Base-by-base conservation (phyloP, 2,329 filamentous ascomycete species). In the Paecilomyces dactylethromorphus region DNA sequence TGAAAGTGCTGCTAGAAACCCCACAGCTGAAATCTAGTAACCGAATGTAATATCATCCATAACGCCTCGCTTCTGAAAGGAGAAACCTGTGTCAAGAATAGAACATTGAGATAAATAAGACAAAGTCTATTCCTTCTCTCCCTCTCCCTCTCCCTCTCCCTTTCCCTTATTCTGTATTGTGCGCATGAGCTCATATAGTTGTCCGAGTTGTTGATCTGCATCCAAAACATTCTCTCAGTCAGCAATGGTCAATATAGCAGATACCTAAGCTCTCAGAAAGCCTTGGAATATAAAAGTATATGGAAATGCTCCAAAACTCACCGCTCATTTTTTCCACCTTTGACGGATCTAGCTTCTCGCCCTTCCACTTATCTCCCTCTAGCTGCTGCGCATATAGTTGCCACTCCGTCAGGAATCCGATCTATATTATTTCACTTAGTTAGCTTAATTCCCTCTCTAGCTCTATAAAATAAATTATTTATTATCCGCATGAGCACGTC, bases 341-440 rank as follows among this genome's bases (percentile, higher is more conserved):
- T 0, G 78, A 80, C 65, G 85, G 84, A 63, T 97, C 93, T 72
- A 97, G 82, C 72, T 88, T 93, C 63, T 91, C 90, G 1, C 88
- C 93, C 60, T 84, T 81, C 94, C 94, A 97, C 0, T 82, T 74
- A 56, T 96, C 88, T 0, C 92, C 93, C 70, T 97, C 93, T 15
- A 99, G 78, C 71, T 91, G 87, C 72, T 99, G 93, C 1, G 92
- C 92, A 71, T 97, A 99, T 56, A 91, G 78, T 74, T 99, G 94
- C 93, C 93, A 99, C 74, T 97, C 92, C 0, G 90, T 93, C 66
- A 99, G 81, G 74, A 99, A 99, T 1, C 93, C 94, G 67, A 97
- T 91, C 91, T 96, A 64, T 13, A 45, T 56, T 29, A 56, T 29
- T 22, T 18, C 56, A 53, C 21, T 21, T 54, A 8, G 18, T 29